phyloP scores from a whole-genome alignment of 1,139 yeast species.

The Diutina siamensis region DNA sequence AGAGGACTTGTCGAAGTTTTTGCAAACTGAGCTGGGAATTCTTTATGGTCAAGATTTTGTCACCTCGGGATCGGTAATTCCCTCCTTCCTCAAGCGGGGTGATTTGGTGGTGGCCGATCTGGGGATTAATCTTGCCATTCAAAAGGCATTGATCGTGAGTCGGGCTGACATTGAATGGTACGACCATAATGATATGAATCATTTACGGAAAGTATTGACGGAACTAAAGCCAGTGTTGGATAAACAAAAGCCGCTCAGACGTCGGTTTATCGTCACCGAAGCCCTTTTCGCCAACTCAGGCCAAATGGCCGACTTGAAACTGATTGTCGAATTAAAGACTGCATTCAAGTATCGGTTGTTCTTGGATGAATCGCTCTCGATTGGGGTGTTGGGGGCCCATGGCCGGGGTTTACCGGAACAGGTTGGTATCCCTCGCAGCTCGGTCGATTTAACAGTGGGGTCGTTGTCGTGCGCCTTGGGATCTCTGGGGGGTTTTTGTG shows the following conservation, averaged over 20 bases:
- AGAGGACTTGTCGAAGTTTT: slow-evolving; percentile 58
- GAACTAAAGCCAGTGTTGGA: slow-evolving; percentile 55
- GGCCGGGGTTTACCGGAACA: slow-evolving; percentile 85
- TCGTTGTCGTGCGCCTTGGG: slow-evolving; percentile 76
- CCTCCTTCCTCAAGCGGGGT: slow-evolving; percentile 92
- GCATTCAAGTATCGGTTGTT: slow-evolving; percentile 76
- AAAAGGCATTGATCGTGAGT: slow-evolving; percentile 78
- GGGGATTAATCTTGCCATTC: slow-evolving; percentile 65
- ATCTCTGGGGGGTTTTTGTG: slow-evolving; percentile 93
- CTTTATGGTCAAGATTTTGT: slow-evolving; percentile 90
- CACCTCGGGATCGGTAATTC: slow-evolving; percentile 91
- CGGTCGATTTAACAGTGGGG: slow-evolving; percentile 78
- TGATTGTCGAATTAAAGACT: slow-evolving; percentile 62
- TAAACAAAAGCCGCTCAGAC: slow-evolving; percentile 60
- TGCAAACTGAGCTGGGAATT: slow-evolving; percentile 70
- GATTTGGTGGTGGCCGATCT: slow-evolving; percentile 85
- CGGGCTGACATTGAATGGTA: slow-evolving; percentile 79
- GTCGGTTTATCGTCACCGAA: slow-evolving; percentile 87
- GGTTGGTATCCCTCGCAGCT: slow-evolving; percentile 48
- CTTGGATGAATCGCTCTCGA: slow-evolving; percentile 76
- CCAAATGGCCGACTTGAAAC: slow-evolving; percentile 63
- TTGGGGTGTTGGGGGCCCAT: slow-evolving; percentile 74
- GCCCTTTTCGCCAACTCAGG: slow-evolving; percentile 79
- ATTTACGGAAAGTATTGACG: slow-evolving; percentile 56
- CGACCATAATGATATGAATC: slow-evolving; percentile 81